Evolutionary conservation across 2,329 filamentous ascomycete species (phyloP).

Genomic region (Allantophomopsis lycopodina): DNA sequence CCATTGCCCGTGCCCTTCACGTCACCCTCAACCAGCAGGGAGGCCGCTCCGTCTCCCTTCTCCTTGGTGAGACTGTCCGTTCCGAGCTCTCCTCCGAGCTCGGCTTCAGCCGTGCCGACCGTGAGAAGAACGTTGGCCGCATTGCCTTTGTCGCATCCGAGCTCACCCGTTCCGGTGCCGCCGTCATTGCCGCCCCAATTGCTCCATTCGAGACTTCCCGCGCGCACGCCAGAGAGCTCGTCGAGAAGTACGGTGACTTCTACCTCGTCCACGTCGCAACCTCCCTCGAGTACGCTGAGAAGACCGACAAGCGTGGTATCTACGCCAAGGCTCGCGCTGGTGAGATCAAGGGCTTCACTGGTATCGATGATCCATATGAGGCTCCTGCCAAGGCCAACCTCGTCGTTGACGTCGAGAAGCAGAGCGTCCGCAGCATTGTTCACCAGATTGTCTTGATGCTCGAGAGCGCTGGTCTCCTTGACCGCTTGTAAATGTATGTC

Average conservation of each 20-base stretch:
- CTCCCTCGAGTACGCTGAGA: slow-evolving; percentile 82
- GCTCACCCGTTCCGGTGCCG: slow-evolving; percentile 82
- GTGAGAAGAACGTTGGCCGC: slow-evolving; percentile 86
- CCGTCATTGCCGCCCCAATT: slow-evolving; percentile 93
- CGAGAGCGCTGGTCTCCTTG: slow-evolving; percentile 79
- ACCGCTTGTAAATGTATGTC: slow-evolving; percentile 30
- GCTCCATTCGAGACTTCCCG: slow-evolving; percentile 79
- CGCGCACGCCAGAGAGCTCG: slow-evolving; percentile 64
- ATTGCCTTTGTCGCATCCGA: slow-evolving; percentile 95
- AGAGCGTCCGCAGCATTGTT: slow-evolving; percentile 80
- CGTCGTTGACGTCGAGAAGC: slow-evolving; percentile 73
- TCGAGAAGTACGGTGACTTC: slow-evolving; percentile 83
- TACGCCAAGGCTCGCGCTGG: slow-evolving; percentile 74
- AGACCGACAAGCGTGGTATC: slow-evolving; percentile 85
- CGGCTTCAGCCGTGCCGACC: slow-evolving; percentile 86
- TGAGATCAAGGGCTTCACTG: slow-evolving; percentile 96
- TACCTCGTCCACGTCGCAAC: slow-evolving; percentile 94
- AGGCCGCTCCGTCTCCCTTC: slow-evolving; percentile 83
- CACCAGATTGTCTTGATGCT: slow-evolving; percentile 93
- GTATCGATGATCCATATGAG: slow-evolving; percentile 97
- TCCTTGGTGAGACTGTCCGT: slow-evolving; percentile 91
- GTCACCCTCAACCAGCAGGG: slow-evolving; percentile 97
- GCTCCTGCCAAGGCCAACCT: slow-evolving; percentile 67
- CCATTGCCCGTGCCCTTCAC: slow-evolving; percentile 88
- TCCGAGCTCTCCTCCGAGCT: slow-evolving; percentile 88